These are phyloP conservation scores for Phylloporus sp. DNA, from an alignment of 1,284 basidiomycete species.

Conservation along the genomic window DNA sequence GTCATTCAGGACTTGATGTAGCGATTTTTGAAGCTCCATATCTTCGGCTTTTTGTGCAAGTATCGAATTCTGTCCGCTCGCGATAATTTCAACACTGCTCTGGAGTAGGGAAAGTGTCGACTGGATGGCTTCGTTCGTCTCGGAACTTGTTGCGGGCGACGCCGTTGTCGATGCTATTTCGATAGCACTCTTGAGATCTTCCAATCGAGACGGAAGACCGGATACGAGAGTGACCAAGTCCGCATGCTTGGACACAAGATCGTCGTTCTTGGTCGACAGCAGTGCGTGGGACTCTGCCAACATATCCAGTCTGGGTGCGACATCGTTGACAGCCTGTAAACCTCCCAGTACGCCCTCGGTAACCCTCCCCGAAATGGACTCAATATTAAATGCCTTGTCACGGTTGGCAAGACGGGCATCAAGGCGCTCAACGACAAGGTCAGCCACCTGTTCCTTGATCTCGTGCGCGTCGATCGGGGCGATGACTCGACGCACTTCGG, in stretches of 20 bases:
- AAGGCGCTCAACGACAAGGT: constrained; percentile 82
- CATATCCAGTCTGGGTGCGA: constrained; percentile 47
- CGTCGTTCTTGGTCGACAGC: constrained; percentile 48
- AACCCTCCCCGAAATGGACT: constrained; percentile 64
- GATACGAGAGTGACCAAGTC: constrained; percentile 48
- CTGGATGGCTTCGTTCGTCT: constrained; percentile 38
- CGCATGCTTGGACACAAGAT: constrained; percentile 44
- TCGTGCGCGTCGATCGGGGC: constrained; percentile 81
- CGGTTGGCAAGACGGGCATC: constrained; percentile 80
- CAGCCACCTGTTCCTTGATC: constrained; percentile 85
- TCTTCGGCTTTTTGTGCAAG: constrained; percentile 59
- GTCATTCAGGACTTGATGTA: constrained; percentile 60
- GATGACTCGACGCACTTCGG: constrained; percentile 73
- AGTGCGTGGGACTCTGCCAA: constrained; percentile 54
- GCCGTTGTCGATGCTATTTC: constrained; percentile 21
- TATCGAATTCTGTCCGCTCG: constrained; percentile 52
- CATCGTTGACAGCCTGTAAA: constrained; percentile 54
- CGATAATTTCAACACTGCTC: constrained; percentile 51
- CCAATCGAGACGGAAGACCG: constrained; percentile 52
- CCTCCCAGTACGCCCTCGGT: constrained; percentile 59
- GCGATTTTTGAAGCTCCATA: constrained; percentile 41
- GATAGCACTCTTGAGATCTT: constrained; percentile 50
- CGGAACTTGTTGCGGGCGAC: constrained; percentile 32
- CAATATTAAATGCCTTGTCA: constrained; percentile 72
- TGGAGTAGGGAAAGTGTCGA: constrained; percentile 52